Percentiles rank a stretch among this genome's conserved stretches.
These are phyloP conservation scores for Trichoderma endophyticum DNA, from an alignment of 2,329 filamentous ascomycete species.

Conservation along the genomic window DNA sequence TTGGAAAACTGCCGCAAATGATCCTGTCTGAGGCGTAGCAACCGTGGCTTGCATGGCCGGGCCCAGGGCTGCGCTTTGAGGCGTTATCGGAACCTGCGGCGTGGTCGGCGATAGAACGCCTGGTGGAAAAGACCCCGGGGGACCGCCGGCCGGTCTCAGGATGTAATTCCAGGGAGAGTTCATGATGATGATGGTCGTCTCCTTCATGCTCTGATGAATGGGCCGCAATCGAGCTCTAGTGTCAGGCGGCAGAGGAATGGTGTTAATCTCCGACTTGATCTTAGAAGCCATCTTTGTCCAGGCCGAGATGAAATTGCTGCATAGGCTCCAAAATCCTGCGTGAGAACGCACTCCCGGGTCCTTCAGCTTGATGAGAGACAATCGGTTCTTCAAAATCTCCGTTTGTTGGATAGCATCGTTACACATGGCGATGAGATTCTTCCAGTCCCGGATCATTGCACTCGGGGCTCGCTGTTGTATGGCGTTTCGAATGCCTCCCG, in stretches of 20 bases:
- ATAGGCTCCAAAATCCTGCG: slow-evolving; percentile 63
- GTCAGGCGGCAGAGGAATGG: slow-evolving; percentile 57
- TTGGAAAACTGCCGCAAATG: slow-evolving; percentile 53
- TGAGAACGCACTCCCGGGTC: slow-evolving; percentile 72
- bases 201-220: slow-evolving; percentile 78
- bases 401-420: slow-evolving; percentile 68
- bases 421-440: slow-evolving; percentile 67
- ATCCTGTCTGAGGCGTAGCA: slow-evolving; percentile 61
- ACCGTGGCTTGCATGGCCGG: slow-evolving; percentile 89
- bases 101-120: slow-evolving; percentile 22
- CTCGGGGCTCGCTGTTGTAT: slow-evolving; percentile 58
- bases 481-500: slow-evolving; percentile 60
- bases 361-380: slow-evolving; percentile 79
- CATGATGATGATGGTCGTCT: slow-evolving; percentile 70
- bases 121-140: slow-evolving; percentile 3
- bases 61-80: slow-evolving; percentile 82
- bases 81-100: slow-evolving; percentile 66
- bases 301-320: slow-evolving; percentile 68
- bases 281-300: slow-evolving; percentile 65
- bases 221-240: slow-evolving; percentile 72
- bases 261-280: slow-evolving; percentile 54
- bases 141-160: slow-evolving; percentile 23
- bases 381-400: slow-evolving; percentile 66
- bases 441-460: slow-evolving; percentile 63
- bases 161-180: slow-evolving; percentile 56